Evolutionary conservation across 768 basidiomycete species (phyloP).

Genomic region (Holtermanniella nyarrowii): DNA sequence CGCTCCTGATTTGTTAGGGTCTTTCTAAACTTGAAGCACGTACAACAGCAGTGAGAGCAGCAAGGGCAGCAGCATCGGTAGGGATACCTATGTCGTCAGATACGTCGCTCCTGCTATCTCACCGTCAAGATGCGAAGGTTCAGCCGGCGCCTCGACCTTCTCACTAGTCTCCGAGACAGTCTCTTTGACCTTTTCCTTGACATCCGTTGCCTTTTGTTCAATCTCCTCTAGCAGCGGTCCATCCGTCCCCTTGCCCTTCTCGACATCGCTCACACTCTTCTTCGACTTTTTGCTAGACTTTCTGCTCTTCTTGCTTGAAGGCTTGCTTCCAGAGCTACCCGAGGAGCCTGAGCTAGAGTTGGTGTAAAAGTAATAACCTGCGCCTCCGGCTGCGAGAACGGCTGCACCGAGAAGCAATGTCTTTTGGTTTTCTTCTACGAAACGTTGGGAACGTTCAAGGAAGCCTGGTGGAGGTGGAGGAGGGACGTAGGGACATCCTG

Average conservation of each 20-base stretch:
- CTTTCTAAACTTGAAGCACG: slow-evolving; percentile 3
- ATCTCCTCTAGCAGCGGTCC: slow-evolving; percentile 72
- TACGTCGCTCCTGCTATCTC: slow-evolving; percentile 1
- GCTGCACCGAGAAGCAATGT: slow-evolving; percentile 64
- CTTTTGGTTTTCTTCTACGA: slow-evolving; percentile 58
- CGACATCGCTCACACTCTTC: slow-evolving; percentile 35
- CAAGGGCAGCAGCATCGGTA: slow-evolving; percentile 26
- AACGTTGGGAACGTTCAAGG: slow-evolving; percentile 25
- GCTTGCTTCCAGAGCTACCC: background rate
- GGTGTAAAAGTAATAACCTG: slow-evolving; percentile 55
- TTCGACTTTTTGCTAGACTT: slow-evolving; percentile 54
- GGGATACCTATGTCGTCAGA: slow-evolving; percentile 19
- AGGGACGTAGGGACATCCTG: background rate
- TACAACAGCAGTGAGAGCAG: slow-evolving; percentile 23
- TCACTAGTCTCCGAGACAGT: background rate
- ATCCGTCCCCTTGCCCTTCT: slow-evolving; percentile 40
- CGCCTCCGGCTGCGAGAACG: slow-evolving; percentile 57
- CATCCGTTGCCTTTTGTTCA: slow-evolving; percentile 4
- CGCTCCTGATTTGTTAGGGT: slow-evolving; percentile 12
- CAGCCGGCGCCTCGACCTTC: slow-evolving; percentile 8
- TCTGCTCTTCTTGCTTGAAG: slow-evolving; percentile 41
- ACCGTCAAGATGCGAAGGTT: slow-evolving; percentile 20
- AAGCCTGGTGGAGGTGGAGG: slow-evolving; percentile 13
- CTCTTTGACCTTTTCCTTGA: slow-evolving; percentile 4
- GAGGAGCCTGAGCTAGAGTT: slow-evolving; percentile 1